Percentiles rank a stretch among this genome's conserved stretches.
These are phyloP conservation scores for Thalia dealbata DNA, from an alignment of 176 grass and related monocot genomes.

Conservation along the genomic window DNA sequence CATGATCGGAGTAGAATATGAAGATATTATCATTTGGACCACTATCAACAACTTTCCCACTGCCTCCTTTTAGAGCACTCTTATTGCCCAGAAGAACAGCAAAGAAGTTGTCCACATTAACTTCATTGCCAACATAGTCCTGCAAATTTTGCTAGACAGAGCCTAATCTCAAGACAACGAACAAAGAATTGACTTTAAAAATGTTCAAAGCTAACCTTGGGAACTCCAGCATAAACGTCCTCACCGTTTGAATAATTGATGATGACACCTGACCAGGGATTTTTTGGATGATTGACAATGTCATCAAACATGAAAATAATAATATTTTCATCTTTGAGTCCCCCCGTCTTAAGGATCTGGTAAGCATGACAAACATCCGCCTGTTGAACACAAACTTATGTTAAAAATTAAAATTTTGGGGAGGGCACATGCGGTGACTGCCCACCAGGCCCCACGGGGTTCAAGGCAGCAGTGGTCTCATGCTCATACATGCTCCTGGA, in stretches of 20 bases:
- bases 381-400: constrained; percentile 21
- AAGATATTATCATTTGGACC: constrained; percentile 95
- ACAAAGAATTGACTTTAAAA: neutral
- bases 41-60: constrained; percentile 82
- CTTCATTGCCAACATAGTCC: constrained; percentile 83
- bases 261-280: constrained; percentile 59
- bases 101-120: constrained; percentile 74
- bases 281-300: constrained; percentile 63
- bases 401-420: neutral
- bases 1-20: constrained; percentile 85
- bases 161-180: neutral
- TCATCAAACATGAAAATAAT: constrained; percentile 97
- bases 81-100: constrained; percentile 86
- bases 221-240: constrained; percentile 90
- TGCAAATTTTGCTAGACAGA: constrained; percentile 13
- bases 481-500: too few species aligned
- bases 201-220: constrained; percentile 45
- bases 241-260: constrained; percentile 81
- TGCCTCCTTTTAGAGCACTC: constrained; percentile 71
- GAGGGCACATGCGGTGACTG: too few species aligned
- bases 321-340: constrained; percentile 90
- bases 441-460: too few species aligned
- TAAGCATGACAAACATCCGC: constrained; percentile 94
- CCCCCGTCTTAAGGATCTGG: constrained; percentile 92
- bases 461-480: too few species aligned